Evolutionary conservation across 305 asterid genomes (phyloP), one percentile per base, ranked within the genome.

Genomic region (Salvia sclarea): DNA sequence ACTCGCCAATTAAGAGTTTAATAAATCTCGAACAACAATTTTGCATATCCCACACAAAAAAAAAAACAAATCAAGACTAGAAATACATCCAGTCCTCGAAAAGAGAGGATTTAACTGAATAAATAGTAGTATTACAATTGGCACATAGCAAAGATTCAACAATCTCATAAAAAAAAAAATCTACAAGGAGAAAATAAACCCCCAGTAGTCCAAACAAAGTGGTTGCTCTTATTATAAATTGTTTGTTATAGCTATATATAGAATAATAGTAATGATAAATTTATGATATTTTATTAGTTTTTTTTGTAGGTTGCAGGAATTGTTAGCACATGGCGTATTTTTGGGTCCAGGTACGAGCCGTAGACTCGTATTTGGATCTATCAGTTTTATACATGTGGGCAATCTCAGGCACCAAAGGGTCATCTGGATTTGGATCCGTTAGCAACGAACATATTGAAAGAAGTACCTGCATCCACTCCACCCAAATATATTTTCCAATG

Each of bases 401-500:
- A 21, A 87, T 91, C 75, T 91, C 96, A 8, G 97, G 96, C 22
- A 91, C 97, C 47, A 91, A 37, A 4, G 97, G 97, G 69, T 91
- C 97, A 68, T 91, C 97, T 24, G 97, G 92, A 73, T 91, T 91
- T 35, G 97, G 97, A 74, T 91, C 96, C 2, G 92, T 91, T 5
- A 91, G 88, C 83, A 91, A 54, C 7, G 97, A 91, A 70, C 97
- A 91, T 82, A 91, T 91, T 0, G 97, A 91, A 11, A 91, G 92
- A 40, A 91, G 82, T 59, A 91, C 96, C 97, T 88, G 76, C 69
- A 54, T 53, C 24, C 20, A 30, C 1, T n/a, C 44, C 14, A 30
- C 10, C 2, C 20, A n/a, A 31, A 17, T 1, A 17, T 14, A 7
- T 25, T 55, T 12, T 28, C 0, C 5, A 54, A 16, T 47, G 5